phyloP scores from a whole-genome alignment of 2,329 filamentous ascomycete genomes.

The Chaetomium strumarium region DNA sequence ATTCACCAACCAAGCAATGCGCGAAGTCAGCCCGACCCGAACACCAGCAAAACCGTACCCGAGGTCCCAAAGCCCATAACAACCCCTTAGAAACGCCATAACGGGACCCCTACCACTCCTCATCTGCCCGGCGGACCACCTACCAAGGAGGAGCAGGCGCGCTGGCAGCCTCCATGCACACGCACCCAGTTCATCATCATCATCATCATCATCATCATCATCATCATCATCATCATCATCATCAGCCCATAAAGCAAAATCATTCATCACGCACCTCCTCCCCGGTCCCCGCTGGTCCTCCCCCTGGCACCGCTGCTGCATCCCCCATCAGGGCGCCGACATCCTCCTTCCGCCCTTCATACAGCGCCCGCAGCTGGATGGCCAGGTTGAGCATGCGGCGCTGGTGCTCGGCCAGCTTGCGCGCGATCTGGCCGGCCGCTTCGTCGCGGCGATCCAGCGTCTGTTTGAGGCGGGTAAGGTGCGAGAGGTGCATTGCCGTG shows the following conservation, averaged over 20 bases:
- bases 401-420: constrained; percentile 18
- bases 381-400: constrained; percentile 19
- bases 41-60: not conserved
- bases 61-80: not conserved
- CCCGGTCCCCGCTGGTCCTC: not conserved
- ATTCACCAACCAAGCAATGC: not conserved
- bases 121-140: not conserved
- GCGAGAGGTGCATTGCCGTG: constrained; percentile 12
- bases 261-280: not conserved
- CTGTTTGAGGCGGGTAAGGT: constrained; percentile 13
- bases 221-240: too few relatives aligned
- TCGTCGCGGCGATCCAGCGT: constrained; percentile 19
- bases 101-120: not conserved
- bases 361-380: constrained; percentile 19
- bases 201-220: too few relatives aligned
- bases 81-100: not conserved
- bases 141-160: too few relatives aligned
- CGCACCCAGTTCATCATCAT: too few relatives aligned
- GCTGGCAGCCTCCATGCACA: too few relatives aligned
- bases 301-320: too few relatives aligned
- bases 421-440: constrained; percentile 13
- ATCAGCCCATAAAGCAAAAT: too few relatives aligned
- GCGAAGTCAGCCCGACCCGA: not conserved
- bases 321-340: constrained; percentile 8
- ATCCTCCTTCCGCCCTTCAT: constrained; percentile 18